Evolutionary conservation across 805 yeast species (phyloP).

Genomic region (Yarrowia deformans): DNA sequence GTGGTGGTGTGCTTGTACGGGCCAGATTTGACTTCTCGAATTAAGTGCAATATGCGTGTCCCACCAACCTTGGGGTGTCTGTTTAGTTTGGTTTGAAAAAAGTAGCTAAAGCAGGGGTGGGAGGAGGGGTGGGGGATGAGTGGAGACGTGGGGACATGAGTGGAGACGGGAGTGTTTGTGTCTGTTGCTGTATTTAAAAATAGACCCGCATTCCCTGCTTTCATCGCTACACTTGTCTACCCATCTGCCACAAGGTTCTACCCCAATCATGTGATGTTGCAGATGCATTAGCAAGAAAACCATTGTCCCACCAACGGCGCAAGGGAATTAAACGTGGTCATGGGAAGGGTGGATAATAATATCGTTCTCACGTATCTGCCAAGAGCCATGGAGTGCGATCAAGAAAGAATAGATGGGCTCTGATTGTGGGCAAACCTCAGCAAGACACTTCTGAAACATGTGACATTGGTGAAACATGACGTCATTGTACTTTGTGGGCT

Average conservation of each 20-base stretch:
- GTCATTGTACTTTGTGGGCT: conserved; percentile 8
- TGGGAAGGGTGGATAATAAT: not conserved
- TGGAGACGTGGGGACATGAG: too few relatives aligned
- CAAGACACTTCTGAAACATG: not conserved
- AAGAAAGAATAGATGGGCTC: too few relatives aligned
- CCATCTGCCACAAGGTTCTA: conserved; percentile 6
- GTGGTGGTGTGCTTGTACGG: not conserved
- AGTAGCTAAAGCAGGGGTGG: conserved; percentile 17
- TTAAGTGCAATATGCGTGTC: conserved; percentile 32
- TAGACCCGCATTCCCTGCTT: too few relatives aligned
- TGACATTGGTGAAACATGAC: conserved; percentile 6
- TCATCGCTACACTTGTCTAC: not conserved
- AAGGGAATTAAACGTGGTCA: not conserved
- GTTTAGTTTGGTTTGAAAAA: not conserved
- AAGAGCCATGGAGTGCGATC: not conserved
- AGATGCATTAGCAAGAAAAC: conserved; percentile 17
- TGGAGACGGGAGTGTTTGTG: too few relatives aligned
- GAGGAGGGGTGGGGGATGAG: not conserved
- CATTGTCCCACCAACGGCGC: conserved; percentile 16
- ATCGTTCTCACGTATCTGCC: not conserved
- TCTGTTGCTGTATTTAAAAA: too few relatives aligned
- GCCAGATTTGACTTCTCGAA: conserved; percentile 8
- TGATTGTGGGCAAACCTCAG: not conserved
- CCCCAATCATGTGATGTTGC: conserved; percentile 23
- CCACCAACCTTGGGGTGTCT: not conserved